phyloP scores from a whole-genome alignment of 306 rosid genomes.

The Phaseolus lunatus region DNA sequence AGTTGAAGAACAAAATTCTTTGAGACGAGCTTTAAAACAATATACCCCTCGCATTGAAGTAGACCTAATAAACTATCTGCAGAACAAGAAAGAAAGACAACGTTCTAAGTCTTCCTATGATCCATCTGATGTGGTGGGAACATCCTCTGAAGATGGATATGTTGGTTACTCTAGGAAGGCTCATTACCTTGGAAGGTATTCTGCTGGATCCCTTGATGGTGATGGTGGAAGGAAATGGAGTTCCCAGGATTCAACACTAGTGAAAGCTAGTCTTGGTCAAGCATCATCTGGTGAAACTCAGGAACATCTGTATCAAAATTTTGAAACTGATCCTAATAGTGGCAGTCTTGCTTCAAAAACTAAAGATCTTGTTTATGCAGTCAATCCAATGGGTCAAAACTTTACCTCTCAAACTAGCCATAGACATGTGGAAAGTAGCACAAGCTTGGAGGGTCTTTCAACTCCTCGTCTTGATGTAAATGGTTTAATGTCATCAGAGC shows the following conservation, averaged over 20 bases:
- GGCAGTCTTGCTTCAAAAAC: conserved; percentile 59
- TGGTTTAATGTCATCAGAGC: conserved; percentile 58
- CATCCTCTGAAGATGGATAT: conserved; percentile 97
- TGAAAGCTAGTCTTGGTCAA: conserved; percentile 64
- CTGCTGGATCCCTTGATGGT: conserved; percentile 89
- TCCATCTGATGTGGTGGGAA: conserved; percentile 93
- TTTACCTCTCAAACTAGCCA: conserved; percentile 61
- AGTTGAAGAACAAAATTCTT: conserved; percentile 94
- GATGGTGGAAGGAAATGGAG: conserved; percentile 94
- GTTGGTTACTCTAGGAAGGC: conserved; percentile 76
- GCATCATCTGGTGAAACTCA: conserved; percentile 67
- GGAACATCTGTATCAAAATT: conserved; percentile 62
- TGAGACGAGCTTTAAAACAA: conserved; percentile 97
- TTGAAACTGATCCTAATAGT: conserved; percentile 63
- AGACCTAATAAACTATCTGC: conserved; percentile 90
- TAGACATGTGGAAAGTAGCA: conserved; percentile 59
- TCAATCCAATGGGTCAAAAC: conserved; percentile 59
- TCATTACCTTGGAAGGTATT: conserved; percentile 78
- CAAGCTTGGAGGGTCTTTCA: conserved; percentile 67
- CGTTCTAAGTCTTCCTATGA: conserved; percentile 87
- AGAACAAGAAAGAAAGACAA: conserved; percentile 93
- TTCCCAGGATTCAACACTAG: conserved; percentile 77
- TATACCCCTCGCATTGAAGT: conserved; percentile 99
- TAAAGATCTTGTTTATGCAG: conserved; percentile 57
- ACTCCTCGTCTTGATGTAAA: conserved; percentile 62